Evolutionary conservation across 306 rosid genomes (phyloP), one percentile per base, ranked within the genome.

Genomic region (Mimosa bimucronata): DNA sequence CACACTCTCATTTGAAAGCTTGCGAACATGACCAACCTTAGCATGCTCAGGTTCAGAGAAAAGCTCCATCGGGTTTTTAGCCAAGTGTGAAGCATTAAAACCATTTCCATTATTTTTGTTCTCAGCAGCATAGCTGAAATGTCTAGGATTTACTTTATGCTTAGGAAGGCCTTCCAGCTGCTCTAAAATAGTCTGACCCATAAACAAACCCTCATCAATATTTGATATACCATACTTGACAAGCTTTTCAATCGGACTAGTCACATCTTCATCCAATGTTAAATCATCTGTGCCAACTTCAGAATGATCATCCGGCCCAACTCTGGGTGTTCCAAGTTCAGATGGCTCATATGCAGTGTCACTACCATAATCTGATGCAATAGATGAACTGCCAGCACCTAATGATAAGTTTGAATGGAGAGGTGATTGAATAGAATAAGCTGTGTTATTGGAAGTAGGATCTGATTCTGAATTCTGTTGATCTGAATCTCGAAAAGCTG

Each of bases 151-250:
- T 68, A 77, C 84, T 92, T 90, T 96, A 90, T 92, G 90, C 88
- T 88, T 91, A 29, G 97, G 97, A 82, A 92, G 93, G 87, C 99
- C 99, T 89, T 96, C 98, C 85, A 93, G 89, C 84, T 93, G 97
- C 80, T 93, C 99, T 78, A 96, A 87, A 85, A 96, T 93, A 29
- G 99, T 89, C 87, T 96, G 98, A 53, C 99, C 97, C 98, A 96
- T 88, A 86, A 93, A 91, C 25, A 96, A 87, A 28, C 99, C 99
- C 84, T 96, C 97, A 16, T 93, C 99, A 81, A 96, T 96, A 84
- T 96, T 93, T 72, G 98, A 84, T 89, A 93, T 85, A 77, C 97
- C 92, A 81, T 83, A 96, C 83, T 93, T 92, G 81, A 88, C 91
- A 78, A 96, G 92, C 81, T 87, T 96, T 84, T 96, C 99, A 25